A percentile compares a stretch with the other conserved stretches of the same genome.
These are phyloP conservation scores for Cyclospora cayetanensis DNA, from an alignment of 169 alveolate species.

Conservation along the genomic window DNA sequence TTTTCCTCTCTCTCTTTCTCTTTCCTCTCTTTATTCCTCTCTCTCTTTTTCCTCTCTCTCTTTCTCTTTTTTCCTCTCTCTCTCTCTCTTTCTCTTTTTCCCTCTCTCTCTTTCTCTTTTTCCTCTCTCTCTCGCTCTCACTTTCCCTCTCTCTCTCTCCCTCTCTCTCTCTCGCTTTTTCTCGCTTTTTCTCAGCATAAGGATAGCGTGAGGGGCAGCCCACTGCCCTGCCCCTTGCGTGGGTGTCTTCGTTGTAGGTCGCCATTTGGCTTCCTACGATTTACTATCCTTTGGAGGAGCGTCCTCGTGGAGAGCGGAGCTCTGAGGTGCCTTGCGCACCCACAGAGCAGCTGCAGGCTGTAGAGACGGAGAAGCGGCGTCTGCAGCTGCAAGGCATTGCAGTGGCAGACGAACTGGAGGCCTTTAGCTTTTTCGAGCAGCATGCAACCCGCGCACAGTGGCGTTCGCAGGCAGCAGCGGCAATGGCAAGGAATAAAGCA, in stretches of 20 bases:
- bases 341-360: conserved; percentile 39
- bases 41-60: background rate
- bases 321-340: background rate
- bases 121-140: background rate
- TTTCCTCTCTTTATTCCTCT: no score
- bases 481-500: background rate
- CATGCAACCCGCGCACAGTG: background rate
- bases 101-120: background rate
- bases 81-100: background rate
- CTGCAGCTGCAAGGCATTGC: conserved; percentile 24
- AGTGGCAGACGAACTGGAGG: conserved; percentile 31
- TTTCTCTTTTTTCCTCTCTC: background rate
- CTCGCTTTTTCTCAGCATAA: background rate
- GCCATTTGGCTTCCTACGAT: conserved; percentile 65
- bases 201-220: background rate
- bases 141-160: background rate
- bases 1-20: background rate
- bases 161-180: background rate
- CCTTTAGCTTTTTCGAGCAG: background rate
- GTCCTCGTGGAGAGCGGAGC: background rate
- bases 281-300: background rate
- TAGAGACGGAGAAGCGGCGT: conserved; percentile 56
- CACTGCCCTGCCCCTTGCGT: background rate
- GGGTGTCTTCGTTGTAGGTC: conserved; percentile 32
- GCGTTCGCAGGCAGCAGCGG: background rate